phyloP scores from a whole-genome alignment of 139 green algal genomes.

The Micractinium conductrix region DNA sequence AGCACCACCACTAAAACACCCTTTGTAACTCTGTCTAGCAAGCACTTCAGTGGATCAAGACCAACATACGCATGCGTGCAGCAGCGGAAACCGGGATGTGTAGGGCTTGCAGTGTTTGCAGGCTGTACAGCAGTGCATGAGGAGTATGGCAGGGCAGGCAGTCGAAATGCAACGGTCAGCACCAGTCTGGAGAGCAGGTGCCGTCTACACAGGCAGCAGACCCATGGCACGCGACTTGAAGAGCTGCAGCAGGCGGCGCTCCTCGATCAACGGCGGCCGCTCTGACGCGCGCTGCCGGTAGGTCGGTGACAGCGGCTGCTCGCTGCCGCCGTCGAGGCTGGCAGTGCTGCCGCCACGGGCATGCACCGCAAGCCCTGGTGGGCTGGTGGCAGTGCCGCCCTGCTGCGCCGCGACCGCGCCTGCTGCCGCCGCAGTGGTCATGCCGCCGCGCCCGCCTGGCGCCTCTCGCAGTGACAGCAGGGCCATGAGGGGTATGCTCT shows the following conservation, averaged over 20 bases:
- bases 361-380: not conserved
- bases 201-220: too few species aligned
- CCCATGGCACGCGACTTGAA: constrained; percentile 34
- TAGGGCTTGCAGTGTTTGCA: too few species aligned
- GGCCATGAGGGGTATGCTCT: constrained; percentile 55
- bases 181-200: not conserved
- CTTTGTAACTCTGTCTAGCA: too few species aligned
- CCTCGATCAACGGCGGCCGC: constrained; percentile 14
- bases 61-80: too few species aligned
- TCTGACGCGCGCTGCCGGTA: not conserved
- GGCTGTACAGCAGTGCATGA: too few species aligned
- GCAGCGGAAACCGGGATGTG: too few species aligned
- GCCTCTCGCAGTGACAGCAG: constrained; percentile 51
- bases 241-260: constrained; percentile 28
- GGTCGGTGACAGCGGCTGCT: not conserved
- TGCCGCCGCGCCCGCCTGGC: not conserved
- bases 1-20: too few species aligned
- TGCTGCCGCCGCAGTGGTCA: not conserved
- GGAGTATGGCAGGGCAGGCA: too few species aligned
- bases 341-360: not conserved
- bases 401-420: not conserved
- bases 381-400: not conserved
- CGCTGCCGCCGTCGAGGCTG: not conserved
- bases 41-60: too few species aligned
- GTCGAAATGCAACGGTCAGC: too few species aligned